Conservation (phyloP, 176 grass and related monocot species). For the Oryza longistaminata region DNA sequence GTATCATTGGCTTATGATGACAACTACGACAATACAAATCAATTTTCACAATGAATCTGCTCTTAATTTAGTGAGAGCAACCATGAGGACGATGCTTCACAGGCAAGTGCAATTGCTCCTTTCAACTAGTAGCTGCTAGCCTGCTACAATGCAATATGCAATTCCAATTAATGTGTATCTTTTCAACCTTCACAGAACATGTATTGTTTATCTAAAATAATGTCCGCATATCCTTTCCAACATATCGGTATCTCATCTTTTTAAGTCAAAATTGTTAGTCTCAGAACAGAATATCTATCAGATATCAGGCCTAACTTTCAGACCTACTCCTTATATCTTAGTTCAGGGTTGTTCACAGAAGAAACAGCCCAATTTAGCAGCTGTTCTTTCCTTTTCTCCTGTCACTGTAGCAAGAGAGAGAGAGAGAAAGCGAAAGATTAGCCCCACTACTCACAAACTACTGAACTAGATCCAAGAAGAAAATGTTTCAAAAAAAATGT, state of each 20-base stretch:
- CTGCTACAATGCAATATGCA: background rate
- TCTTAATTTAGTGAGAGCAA: background rate
- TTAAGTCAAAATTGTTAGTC: conserved; percentile 9
- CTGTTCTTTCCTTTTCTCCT: background rate
- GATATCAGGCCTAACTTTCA: background rate
- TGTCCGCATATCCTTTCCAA: background rate
- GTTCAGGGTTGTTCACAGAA: background rate
- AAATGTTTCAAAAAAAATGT: no score
- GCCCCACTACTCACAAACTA: background rate
- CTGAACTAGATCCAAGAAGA: background rate
- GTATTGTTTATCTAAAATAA: background rate
- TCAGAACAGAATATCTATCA: background rate
- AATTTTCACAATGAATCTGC: background rate
- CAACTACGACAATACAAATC: background rate
- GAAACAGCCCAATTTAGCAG: background rate
- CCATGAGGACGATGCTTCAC: background rate
- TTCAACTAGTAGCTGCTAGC: background rate
- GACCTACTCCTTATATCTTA: background rate
- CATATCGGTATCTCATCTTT: background rate
- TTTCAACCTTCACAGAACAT: background rate
- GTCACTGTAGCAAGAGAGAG: background rate
- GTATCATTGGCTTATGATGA: background rate
- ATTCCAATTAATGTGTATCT: background rate
- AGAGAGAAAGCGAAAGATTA: background rate
- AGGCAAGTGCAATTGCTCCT: background rate